A percentile compares a stretch with the other conserved stretches of the same genome.
phyloP scores from a whole-genome alignment of 2,329 filamentous ascomycete genomes.

The Trichophyton verrucosum region DNA sequence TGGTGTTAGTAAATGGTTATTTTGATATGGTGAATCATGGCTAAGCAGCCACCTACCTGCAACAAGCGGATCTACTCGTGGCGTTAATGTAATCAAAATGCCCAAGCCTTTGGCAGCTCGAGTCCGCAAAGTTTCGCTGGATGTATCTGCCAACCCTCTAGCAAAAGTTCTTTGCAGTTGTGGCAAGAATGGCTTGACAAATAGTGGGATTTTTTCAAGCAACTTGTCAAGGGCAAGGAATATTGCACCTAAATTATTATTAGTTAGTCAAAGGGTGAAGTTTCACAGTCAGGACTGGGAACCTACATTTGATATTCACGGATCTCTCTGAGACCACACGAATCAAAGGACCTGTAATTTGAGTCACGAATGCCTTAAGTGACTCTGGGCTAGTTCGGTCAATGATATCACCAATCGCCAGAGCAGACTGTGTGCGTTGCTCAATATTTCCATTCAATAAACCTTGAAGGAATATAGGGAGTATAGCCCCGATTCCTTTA shows the following conservation, averaged over 20 bases:
- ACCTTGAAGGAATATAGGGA: conserved; percentile 95
- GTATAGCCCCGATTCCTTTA: conserved; percentile 91
- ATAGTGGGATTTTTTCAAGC: conserved; percentile 88
- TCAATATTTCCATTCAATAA: conserved; percentile 92
- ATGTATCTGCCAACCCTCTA: conserved; percentile 83
- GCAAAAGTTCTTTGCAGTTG: conserved; percentile 95
- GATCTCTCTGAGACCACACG: conserved; percentile 95
- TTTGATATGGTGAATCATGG: neutral
- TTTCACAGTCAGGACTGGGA: neutral
- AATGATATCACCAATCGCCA: conserved; percentile 91
- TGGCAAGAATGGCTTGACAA: conserved; percentile 91
- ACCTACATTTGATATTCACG: conserved; percentile 68
- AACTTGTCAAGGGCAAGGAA: conserved; percentile 88
- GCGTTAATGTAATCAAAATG: conserved; percentile 88
- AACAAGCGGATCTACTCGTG: conserved; percentile 88
- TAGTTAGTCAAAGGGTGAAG: conserved; percentile 15
- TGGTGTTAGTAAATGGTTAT: conserved; percentile 3
- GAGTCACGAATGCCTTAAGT: conserved; percentile 87
- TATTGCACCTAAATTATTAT: conserved; percentile 56
- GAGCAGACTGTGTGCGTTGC: conserved; percentile 78
- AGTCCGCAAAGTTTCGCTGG: conserved; percentile 74
- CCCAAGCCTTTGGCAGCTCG: conserved; percentile 88
- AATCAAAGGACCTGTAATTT: conserved; percentile 94
- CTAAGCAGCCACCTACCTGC: conserved; percentile 29
- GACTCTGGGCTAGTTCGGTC: conserved; percentile 81